Percentiles rank a stretch among this genome's conserved stretches.
Evolutionary conservation across 2,329 filamentous ascomycete species (phyloP).

Genomic region (Escovopsis sp.): DNA sequence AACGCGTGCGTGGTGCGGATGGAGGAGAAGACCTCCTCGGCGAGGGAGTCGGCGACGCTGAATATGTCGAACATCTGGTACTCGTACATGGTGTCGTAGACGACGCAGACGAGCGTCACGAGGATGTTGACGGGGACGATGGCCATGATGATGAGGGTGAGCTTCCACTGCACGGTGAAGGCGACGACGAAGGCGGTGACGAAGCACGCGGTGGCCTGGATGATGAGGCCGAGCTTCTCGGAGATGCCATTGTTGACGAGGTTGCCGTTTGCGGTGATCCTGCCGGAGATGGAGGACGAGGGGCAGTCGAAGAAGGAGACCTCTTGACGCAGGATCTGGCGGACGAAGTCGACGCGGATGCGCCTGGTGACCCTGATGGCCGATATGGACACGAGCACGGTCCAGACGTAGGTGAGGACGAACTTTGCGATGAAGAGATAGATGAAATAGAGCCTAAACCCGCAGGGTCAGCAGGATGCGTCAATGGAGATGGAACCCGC

Average conservation of each 20-base stretch:
- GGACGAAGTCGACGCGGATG: conserved; percentile 24
- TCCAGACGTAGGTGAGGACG: conserved; percentile 37
- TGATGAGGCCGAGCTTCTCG: conserved; percentile 28
- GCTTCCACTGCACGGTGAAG: conserved; percentile 26
- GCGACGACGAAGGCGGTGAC: conserved; percentile 25
- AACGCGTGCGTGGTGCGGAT: conserved; percentile 37
- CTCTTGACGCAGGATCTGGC: conserved; percentile 32
- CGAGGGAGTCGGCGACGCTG: conserved; percentile 27
- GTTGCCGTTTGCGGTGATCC: conserved; percentile 34
- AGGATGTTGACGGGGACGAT: conserved; percentile 30
- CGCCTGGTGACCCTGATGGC: conserved; percentile 23
- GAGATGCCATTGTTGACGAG: conserved; percentile 30
- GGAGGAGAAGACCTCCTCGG: conserved; percentile 34
- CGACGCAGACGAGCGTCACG: conserved; percentile 23
- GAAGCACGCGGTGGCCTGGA: conserved; percentile 27
- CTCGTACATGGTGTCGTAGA: conserved; percentile 27
- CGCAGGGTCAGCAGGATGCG: neutral
- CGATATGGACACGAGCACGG: conserved; percentile 28
- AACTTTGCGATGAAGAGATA: conserved; percentile 44
- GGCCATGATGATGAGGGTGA: conserved; percentile 28
- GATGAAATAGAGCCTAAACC: conserved; percentile 36
- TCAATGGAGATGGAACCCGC: too few species aligned
- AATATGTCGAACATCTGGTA: conserved; percentile 29
- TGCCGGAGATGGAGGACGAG: conserved; percentile 28
- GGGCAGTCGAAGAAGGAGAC: conserved; percentile 39